Conservation (phyloP, 2,329 filamentous ascomycete species). For the Aspergillus texensis region DNA sequence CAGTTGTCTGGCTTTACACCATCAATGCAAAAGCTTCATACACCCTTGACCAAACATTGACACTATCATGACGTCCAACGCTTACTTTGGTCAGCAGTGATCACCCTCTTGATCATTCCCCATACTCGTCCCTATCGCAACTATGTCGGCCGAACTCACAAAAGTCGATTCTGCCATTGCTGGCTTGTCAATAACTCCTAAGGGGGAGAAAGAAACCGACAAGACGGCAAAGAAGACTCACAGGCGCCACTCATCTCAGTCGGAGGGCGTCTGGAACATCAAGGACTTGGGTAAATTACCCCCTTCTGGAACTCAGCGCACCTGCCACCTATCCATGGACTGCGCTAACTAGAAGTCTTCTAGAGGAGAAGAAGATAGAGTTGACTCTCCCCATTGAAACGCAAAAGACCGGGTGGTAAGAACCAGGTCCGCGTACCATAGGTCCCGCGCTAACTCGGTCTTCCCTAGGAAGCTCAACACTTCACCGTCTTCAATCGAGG, state of each 20-base stretch:
- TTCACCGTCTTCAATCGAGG: constrained; percentile 75
- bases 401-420: constrained; percentile 40
- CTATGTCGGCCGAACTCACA: constrained; percentile 68
- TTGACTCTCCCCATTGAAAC: constrained; percentile 39
- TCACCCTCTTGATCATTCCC: constrained; percentile 7
- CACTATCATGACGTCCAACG: not conserved
- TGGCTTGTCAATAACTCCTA: constrained; percentile 70
- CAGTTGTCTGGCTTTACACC: not conserved
- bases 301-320: not conserved
- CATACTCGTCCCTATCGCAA: constrained; percentile 17
- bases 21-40: not conserved
- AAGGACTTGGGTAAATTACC: constrained; percentile 75
- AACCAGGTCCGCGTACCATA: not conserved
- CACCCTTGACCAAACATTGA: not conserved
- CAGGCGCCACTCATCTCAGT: constrained; percentile 72
- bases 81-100: not conserved
- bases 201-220: constrained; percentile 58
- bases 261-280: constrained; percentile 77
- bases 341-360: not conserved
- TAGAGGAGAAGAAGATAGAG: constrained; percentile 37
- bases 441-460: not conserved
- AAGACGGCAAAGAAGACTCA: constrained; percentile 58
- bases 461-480: constrained; percentile 85
- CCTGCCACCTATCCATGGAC: not conserved
- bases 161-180: constrained; percentile 93